Base-by-base conservation (phyloP, 208 protist genomes). In the Trypanosoma boissoni region DNA sequence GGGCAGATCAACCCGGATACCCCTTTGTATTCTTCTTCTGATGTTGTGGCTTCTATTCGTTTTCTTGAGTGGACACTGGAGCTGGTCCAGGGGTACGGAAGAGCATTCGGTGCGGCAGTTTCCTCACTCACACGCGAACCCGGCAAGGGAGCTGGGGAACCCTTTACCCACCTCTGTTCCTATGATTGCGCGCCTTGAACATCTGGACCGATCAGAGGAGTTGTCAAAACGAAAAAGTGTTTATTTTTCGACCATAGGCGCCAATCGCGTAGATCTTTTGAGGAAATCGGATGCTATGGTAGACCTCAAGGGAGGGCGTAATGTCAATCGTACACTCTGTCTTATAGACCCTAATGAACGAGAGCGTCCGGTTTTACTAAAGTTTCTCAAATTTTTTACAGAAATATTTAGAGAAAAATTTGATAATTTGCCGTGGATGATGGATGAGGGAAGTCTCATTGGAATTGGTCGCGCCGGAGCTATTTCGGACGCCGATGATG, bases 381-480 rank as follows among this genome's bases (percentile, higher is more conserved):
- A 55, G 27, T 65, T 65, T 45, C 34, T 65, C 8, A 31, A 43
- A 21, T 56, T 65, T 27, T 65, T 65, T 56, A 42, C 37, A 4
- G 29, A 20, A 14, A 29, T 65, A 12, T 58, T 65, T 16, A 49
- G 28, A 28, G 31, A 55, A 7, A 55, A 34, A 21, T 46, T 46
- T 56, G 42, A 65, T 27, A 65, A 65, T 36, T 28, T 60, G n/a
- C 67, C 50, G 32, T 74, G 68, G 68, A 71, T 43, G 60, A 20
- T 69, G 37, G 68, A 74, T 61, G 68, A 74, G 39, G 68, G 68
- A 5, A 59, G 68, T 43, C 44, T 74, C 24, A 71, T 74, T 49
- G 68, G 68, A 14, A 23, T 65, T 2, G 36, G 45, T 9, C 46
- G 68, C 24, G 68, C 60, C 9, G 68, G 68, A 1, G 16, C 58